Conservation (phyloP, 1,139 yeast species). For the Blastobotrys raffinosifermentans region DNA sequence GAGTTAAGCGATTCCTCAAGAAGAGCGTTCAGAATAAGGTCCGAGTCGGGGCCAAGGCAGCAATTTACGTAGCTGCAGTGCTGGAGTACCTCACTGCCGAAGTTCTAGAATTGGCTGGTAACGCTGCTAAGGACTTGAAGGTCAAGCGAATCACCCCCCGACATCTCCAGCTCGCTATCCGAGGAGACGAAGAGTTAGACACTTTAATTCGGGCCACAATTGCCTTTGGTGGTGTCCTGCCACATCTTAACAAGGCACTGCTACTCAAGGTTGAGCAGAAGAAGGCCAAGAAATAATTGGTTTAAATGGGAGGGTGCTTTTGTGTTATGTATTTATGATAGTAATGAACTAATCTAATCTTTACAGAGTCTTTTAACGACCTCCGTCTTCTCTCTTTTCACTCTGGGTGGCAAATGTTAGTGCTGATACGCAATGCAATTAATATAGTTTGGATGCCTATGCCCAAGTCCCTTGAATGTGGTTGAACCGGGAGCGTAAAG, state of each 20-base stretch:
- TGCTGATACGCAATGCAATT: no score
- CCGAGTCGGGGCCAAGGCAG: conserved; percentile 96
- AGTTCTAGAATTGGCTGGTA: conserved; percentile 97
- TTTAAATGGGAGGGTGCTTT: conserved; percentile 7
- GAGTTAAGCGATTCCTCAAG: conserved; percentile 94
- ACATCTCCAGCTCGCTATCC: conserved; percentile 95
- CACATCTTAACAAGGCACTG: conserved; percentile 92
- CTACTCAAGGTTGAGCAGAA: conserved; percentile 88
- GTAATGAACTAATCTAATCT: no score
- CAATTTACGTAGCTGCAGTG: conserved; percentile 94
- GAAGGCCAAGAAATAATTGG: conserved; percentile 41
- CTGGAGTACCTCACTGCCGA: conserved; percentile 97
- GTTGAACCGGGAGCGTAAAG: no score
- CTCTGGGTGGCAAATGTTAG: no score
- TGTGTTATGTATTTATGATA: conserved; percentile 6
- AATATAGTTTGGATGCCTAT: no score
- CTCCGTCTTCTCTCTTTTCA: no score
- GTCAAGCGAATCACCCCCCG: conserved; percentile 99
- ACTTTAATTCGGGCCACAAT: conserved; percentile 94
- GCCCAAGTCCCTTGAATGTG: no score
- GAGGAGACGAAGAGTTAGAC: conserved; percentile 98
- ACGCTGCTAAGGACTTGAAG: conserved; percentile 97
- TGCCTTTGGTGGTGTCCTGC: conserved; percentile 99
- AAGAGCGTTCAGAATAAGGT: conserved; percentile 86
- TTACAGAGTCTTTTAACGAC: no score